Base-by-base conservation (phyloP, 768 basidiomycete genomes). In the Pisolithus microcarpus region DNA sequence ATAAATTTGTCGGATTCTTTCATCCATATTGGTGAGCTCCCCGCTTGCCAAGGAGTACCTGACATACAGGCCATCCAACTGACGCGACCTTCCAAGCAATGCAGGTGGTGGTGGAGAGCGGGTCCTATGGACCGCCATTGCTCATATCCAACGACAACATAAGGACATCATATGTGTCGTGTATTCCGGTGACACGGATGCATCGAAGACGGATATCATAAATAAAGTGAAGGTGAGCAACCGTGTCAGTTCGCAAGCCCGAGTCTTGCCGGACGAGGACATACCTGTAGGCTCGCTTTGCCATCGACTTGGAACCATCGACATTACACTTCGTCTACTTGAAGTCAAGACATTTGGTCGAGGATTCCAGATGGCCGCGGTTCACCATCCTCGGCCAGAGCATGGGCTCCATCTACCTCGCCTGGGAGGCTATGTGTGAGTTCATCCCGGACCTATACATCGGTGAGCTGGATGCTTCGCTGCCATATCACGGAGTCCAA, bases 51-150 rank as follows among this genome's bases (percentile, higher is more conserved):
- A 15, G 38, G 46, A 19, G 18, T 39, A 23, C 51, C 31, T 43
- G 18, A 38, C 18, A 21, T 26, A 28, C 31, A 23, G 18, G 44
- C 19, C 23, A 24, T 38, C 28, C 24, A 10, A 51, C 67, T 75
- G 63, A 73, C 70, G 68, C 61, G 63, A 66, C 65, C 56, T 47
- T 44, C 37, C 43, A 65, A 85, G 95, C 62, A 96, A 98, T 75
- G 93, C 94, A 36, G 94, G 95, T 0, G 95, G 95, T 10, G 96
- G 95, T 24, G 95, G 96, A 1, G 95, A 98, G 67, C 81, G 93
- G 1, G 96, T 99, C 1, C 70, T 99, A 0, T 97, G 94, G 93
- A 85, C 88, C 0, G 94, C 92, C 1, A 77, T 97, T 30, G 77
- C 84, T 0, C 77, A 81, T 53, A 71, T 89, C 48, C 93, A 96